Base-by-base conservation (phyloP, 2,329 filamentous ascomycete species). In the Aspergillus hiratsukae region DNA sequence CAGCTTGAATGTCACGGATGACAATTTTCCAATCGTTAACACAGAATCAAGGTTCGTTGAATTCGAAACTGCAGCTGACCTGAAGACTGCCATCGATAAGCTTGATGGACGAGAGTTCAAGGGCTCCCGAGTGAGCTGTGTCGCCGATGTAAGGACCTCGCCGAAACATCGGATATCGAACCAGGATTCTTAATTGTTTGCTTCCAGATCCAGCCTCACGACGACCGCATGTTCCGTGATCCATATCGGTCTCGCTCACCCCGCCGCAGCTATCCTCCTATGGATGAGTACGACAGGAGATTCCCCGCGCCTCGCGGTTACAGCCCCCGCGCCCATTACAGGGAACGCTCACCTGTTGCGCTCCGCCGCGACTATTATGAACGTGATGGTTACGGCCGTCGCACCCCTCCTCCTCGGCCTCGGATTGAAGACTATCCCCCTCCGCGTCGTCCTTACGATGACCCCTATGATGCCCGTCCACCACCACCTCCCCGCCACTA, bases 51-150 rank as follows among this genome's bases (percentile, higher is more conserved):
- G 93, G 69, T 97, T 97, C 74, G 93, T 99, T 72, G 94, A 99
- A 74, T 99, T 97, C 70, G 94, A 99, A 78, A 96, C 91, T 60
- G 89, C 89, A 57, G 87, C 86, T 64, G 94, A 99, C 70, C 80
- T 99, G 58, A 91, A 90, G 72, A 88, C 87, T 58, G 94, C 94
- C 53, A 90, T 97, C 56, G 91, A 97, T 75, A 97, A 97, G 77
- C 88, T 99, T 61, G 91, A 97, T 74, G 87, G 87, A 64, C 87
- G 87, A 72, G 91, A 96, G 70, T 97, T 97, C 77, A 97, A 97
- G 80, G 91, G 91, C 66, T 86, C 86, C 63, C 83, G 86, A 63
- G 93, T 99, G 65, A 87, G 84, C 64, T 99, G 94, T 76, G 80
- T 89, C 68, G 87, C 91, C 68, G 92, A 97, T 79, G 93, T 97